These are phyloP conservation scores for Blakeslea trispora DNA, from an alignment of 371 early-diverging fungal genomes.

Conservation along the genomic window DNA sequence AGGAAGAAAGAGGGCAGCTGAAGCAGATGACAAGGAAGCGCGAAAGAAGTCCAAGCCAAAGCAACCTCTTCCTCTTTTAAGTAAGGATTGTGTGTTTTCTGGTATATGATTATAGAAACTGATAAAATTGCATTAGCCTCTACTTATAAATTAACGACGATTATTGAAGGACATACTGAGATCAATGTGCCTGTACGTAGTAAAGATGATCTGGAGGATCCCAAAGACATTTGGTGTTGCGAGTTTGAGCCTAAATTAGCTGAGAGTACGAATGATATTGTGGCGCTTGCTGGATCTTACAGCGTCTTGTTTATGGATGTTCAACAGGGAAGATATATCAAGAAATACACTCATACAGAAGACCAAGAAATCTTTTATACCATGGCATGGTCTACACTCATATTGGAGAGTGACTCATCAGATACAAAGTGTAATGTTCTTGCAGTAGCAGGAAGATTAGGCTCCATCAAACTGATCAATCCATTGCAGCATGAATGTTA, in stretches of 20 bases:
- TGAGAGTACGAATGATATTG: background rate
- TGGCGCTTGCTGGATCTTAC: conserved; percentile 40
- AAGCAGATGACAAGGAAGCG: background rate
- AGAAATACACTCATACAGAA: conserved; percentile 60
- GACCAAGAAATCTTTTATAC: conserved; percentile 56
- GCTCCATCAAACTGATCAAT: conserved; percentile 60
- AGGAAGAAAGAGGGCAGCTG: background rate
- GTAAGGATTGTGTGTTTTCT: background rate
- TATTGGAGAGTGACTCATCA: conserved; percentile 15
- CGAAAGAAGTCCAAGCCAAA: background rate
- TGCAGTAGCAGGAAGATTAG: conserved; percentile 56
- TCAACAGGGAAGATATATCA: conserved; percentile 44
- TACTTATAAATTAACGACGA: conserved; percentile 12
- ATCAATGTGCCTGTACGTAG: conserved; percentile 17
- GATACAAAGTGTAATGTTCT: conserved; percentile 43
- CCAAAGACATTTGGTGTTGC: conserved; percentile 43
- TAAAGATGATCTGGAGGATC: conserved; percentile 15
- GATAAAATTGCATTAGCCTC: no score
- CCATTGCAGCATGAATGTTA: conserved; percentile 57
- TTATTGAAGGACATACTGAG: conserved; percentile 26
- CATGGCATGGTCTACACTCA: conserved; percentile 57
- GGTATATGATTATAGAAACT: no score
- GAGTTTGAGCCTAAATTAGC: conserved; percentile 34
- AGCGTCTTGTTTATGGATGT: conserved; percentile 54
- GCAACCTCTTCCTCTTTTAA: background rate